These are phyloP conservation scores for Colletotrichum filicis DNA, from an alignment of 2,329 filamentous ascomycete genomes.

Conservation along the genomic window DNA sequence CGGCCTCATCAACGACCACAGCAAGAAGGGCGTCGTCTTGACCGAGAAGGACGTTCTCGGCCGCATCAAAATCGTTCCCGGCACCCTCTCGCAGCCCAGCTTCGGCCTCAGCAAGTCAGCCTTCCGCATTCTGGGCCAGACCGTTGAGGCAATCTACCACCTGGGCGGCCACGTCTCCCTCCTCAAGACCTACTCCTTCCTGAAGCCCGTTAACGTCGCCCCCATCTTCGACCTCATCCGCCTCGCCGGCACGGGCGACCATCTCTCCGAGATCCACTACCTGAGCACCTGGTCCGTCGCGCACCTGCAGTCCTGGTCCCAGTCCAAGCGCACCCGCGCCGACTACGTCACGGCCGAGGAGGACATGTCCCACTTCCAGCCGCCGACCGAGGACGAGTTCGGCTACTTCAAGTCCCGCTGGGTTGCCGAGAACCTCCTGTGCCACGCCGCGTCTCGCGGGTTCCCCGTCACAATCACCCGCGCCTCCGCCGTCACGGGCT, in stretches of 20 bases:
- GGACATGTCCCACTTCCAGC: constrained; percentile 38
- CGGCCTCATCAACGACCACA: constrained; percentile 32
- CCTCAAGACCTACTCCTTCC: not conserved
- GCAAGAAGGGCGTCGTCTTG: constrained; percentile 29
- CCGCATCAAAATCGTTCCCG: constrained; percentile 36
- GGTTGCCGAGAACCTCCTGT: constrained; percentile 41
- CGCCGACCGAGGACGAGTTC: constrained; percentile 39
- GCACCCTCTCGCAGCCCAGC: constrained; percentile 35
- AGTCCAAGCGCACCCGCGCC: constrained; percentile 35
- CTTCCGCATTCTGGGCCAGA: constrained; percentile 39
- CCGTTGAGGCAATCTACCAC: constrained; percentile 32
- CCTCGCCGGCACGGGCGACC: constrained; percentile 37
- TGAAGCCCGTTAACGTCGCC: not conserved
- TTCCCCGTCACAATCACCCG: constrained; percentile 39
- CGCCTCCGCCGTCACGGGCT: constrained; percentile 25
- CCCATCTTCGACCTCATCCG: constrained; percentile 36
- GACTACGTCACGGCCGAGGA: constrained; percentile 37
- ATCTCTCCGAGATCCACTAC: constrained; percentile 40
- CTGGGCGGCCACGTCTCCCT: not conserved
- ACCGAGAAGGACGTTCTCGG: not conserved
- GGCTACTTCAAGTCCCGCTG: constrained; percentile 43
- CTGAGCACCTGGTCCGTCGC: constrained; percentile 41
- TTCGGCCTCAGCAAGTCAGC: constrained; percentile 40
- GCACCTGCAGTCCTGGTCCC: constrained; percentile 40
- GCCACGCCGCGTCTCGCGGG: constrained; percentile 39